These are phyloP conservation scores for Ajuga chamaepitys DNA, from an alignment of 257 asterid genomes.

Conservation along the genomic window DNA sequence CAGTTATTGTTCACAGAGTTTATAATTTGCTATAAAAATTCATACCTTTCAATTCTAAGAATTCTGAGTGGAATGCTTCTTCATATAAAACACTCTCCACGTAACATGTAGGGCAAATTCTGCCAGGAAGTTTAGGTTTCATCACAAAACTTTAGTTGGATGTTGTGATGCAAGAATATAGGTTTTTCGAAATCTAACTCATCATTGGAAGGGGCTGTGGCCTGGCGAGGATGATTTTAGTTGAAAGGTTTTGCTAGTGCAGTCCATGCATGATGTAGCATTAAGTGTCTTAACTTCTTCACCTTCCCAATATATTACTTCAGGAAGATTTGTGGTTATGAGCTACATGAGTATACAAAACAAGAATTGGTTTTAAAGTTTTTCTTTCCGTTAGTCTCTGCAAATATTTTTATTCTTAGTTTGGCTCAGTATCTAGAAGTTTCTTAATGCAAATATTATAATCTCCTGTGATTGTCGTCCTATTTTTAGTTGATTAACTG, in stretches of 20 bases:
- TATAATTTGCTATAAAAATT: background rate
- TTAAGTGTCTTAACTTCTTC: background rate
- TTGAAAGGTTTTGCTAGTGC: background rate
- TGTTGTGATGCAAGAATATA: background rate
- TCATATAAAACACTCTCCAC: background rate
- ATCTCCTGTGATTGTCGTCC: background rate
- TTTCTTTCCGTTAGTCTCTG: background rate
- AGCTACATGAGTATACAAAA: background rate
- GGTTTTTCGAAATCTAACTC: background rate
- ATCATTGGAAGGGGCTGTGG: background rate
- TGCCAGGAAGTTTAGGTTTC: background rate
- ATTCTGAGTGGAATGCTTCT: background rate
- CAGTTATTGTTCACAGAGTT: background rate
- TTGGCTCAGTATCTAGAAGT: background rate
- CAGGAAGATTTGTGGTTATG: background rate
- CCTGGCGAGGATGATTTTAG: background rate
- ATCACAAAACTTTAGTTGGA: background rate
- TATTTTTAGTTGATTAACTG: background rate
- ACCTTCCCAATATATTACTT: background rate
- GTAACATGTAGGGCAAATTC: background rate
- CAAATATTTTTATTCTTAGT: background rate
- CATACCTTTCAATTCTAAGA: background rate
- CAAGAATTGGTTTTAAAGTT: background rate
- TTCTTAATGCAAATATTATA: background rate
- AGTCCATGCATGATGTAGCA: background rate